These are phyloP conservation scores for Podila epigama DNA, from an alignment of 192 early-diverging fungal genomes.

Conservation along the genomic window DNA sequence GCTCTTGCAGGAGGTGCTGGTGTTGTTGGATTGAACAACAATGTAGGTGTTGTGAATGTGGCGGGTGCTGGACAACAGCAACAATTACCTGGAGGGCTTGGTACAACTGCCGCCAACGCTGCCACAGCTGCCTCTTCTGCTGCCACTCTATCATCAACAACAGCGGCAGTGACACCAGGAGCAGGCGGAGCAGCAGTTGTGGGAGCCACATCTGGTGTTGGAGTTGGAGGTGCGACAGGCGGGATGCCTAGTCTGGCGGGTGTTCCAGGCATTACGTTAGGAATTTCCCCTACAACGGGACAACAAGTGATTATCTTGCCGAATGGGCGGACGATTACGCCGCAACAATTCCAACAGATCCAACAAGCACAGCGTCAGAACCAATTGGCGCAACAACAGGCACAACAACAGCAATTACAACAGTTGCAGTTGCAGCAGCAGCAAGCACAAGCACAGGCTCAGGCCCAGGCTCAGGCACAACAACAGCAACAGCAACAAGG, in stretches of 20 bases:
- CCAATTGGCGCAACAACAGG: conserved; percentile 2
- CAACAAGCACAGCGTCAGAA: conserved; percentile 12
- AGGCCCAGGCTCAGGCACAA: conserved; percentile 5
- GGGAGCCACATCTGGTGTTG: no score
- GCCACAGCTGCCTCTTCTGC: background rate
- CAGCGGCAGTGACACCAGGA: background rate
- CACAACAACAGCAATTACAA: conserved; percentile 1
- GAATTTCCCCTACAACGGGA: conserved; percentile 17
- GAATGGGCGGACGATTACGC: conserved; percentile 14
- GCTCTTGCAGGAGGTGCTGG: no score
- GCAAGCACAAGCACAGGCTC: conserved; percentile 5
- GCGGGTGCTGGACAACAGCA: no score
- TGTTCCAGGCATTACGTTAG: conserved; percentile 3
- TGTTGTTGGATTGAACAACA: no score
- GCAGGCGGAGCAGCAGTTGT: background rate
- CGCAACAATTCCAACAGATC: conserved; percentile 26
- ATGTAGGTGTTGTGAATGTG: no score
- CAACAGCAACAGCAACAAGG: conserved; percentile 15
- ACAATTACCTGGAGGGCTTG: no score
- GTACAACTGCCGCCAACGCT: background rate
- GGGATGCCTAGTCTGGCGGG: conserved; percentile 14
- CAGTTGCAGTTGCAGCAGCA: conserved; percentile 1
- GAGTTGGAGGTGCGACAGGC: background rate
- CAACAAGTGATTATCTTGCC: conserved; percentile 37
- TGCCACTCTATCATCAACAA: background rate